Percentiles rank a stretch among this genome's conserved stretches.
phyloP scores from a whole-genome alignment of 2,329 filamentous ascomycete species.

The Amauroascus niger region DNA sequence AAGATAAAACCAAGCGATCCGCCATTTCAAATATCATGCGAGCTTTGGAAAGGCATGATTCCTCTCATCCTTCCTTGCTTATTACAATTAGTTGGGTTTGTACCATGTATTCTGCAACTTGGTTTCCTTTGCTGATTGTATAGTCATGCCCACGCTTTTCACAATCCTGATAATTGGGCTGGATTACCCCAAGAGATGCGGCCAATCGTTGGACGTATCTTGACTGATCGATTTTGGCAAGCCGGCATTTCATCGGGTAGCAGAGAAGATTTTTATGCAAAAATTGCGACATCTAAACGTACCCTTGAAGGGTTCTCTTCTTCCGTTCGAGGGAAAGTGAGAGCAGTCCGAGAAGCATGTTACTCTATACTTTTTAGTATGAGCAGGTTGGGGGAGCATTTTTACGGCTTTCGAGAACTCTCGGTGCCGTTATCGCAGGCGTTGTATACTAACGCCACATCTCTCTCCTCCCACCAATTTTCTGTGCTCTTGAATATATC shows the following conservation, averaged over 20 bases:
- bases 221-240: constrained; percentile 97
- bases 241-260: constrained; percentile 92
- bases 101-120: not conserved
- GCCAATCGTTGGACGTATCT: constrained; percentile 64
- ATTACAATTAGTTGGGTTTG: constrained; percentile 66
- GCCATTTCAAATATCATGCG: constrained; percentile 64
- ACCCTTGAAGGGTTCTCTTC: constrained; percentile 92
- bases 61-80: constrained; percentile 75
- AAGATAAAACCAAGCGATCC: constrained; percentile 65
- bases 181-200: constrained; percentile 66
- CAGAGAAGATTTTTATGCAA: constrained; percentile 91
- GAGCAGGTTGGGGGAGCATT: constrained; percentile 74
- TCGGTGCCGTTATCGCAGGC: constrained; percentile 74
- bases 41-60: constrained; percentile 77
- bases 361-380: constrained; percentile 94
- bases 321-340: constrained; percentile 76
- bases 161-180: constrained; percentile 76
- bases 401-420: constrained; percentile 82
- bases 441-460: constrained; percentile 70
- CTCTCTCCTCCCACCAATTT: constrained; percentile 82
- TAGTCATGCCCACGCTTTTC: constrained; percentile 81
- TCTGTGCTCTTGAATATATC: constrained; percentile 87
- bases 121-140: constrained; percentile 13
- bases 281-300: constrained; percentile 76
- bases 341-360: constrained; percentile 82